phyloP scores from a whole-genome alignment of 83 land plant genomes.

The Picea abies region DNA sequence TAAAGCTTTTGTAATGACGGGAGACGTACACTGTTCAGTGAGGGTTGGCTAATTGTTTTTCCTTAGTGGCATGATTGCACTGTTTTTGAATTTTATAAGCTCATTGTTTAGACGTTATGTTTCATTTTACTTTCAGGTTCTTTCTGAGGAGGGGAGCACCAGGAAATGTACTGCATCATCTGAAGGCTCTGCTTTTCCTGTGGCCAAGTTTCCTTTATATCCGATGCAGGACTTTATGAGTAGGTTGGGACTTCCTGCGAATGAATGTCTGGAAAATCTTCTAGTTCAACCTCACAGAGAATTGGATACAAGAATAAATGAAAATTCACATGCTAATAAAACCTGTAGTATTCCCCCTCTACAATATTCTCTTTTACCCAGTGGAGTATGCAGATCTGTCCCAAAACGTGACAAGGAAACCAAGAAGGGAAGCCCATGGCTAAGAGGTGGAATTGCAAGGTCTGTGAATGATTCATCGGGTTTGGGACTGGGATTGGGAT shows the following conservation, averaged over 20 bases:
- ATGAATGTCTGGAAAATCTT: constrained; percentile 12
- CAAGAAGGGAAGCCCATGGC: constrained; percentile 2
- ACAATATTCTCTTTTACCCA: not conserved
- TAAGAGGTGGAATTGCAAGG: constrained; percentile 8
- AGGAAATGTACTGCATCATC: not conserved
- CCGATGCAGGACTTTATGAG: constrained; percentile 15
- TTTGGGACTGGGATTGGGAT: not conserved
- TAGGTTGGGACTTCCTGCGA: constrained; percentile 3
- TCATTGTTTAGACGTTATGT: not conserved
- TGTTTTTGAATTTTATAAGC: not conserved
- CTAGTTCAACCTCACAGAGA: not conserved
- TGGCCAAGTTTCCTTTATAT: constrained; percentile 1
- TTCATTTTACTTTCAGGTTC: constrained; percentile 1
- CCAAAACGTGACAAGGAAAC: constrained; percentile 2
- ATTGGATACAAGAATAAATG: not conserved
- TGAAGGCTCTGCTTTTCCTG: not conserved
- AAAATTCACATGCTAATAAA: not conserved
- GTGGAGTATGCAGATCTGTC: constrained; percentile 1
- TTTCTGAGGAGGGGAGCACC: not conserved
- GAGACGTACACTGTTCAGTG: not conserved
- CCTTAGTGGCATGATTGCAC: not conserved
- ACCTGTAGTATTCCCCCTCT: constrained; percentile 13
- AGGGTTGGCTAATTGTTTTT: not conserved
- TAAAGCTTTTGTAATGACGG: not conserved
- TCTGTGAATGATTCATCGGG: not conserved